A percentile compares a stretch with the other conserved stretches of the same genome.
Conservation (phyloP, 306 rosid species). For the Cicer judaicum region DNA sequence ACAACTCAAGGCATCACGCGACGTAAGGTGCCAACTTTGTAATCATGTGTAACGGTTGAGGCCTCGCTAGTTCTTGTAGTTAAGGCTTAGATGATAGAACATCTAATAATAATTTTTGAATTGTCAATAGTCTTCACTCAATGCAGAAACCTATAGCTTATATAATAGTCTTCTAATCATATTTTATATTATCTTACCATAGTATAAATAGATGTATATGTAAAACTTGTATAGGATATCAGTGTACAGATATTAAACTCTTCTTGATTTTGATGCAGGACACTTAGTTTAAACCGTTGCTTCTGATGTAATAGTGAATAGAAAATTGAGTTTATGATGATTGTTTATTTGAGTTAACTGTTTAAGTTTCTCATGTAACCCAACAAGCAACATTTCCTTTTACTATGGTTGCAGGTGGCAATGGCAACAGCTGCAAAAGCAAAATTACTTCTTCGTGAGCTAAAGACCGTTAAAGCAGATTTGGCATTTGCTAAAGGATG, state of each 20-base stretch:
- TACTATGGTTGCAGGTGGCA: conserved; percentile 69
- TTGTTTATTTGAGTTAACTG: neutral
- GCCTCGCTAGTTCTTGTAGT: conserved; percentile 45
- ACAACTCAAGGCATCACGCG: conserved; percentile 98
- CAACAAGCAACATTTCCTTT: conserved; percentile 42
- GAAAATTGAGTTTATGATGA: conserved; percentile 1
- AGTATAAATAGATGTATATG: too few relatives aligned
- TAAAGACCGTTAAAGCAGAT: conserved; percentile 92
- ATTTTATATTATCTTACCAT: neutral
- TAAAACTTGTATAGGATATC: neutral
- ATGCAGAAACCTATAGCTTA: neutral
- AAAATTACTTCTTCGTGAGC: conserved; percentile 88
- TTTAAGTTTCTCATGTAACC: conserved; percentile 10
- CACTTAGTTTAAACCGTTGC: neutral
- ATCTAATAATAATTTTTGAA: conserved; percentile 19
- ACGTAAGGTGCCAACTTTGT: conserved; percentile 97
- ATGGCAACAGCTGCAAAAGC: conserved; percentile 99
- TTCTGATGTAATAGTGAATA: neutral
- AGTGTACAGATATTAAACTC: neutral
- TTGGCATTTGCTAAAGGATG: conserved; percentile 77
- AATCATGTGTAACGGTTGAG: conserved; percentile 52
- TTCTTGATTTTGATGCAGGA: conserved; percentile 18
- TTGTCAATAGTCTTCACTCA: conserved; percentile 26
- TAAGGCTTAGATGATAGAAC: conserved; percentile 25
- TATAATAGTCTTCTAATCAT: neutral